Evolutionary conservation across 495 filamentous ascomycete species (phyloP), one percentile per base, ranked within the genome.

Genomic region (Podospora pseudopauciseta): DNA sequence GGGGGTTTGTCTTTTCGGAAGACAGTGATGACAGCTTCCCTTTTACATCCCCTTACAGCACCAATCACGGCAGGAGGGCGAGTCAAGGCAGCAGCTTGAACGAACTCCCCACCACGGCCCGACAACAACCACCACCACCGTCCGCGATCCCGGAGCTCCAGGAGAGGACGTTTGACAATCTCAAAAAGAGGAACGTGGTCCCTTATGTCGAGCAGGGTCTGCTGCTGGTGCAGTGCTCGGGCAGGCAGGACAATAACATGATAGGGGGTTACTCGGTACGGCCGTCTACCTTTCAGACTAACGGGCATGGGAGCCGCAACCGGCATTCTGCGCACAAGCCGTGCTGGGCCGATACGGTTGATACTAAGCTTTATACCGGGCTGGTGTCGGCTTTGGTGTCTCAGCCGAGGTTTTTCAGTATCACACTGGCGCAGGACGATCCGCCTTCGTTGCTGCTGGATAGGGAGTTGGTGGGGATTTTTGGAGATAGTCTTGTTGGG

Each of bases 391-490:
- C 89, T 30, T 81, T 99, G 4, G 87, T 90, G 19, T 83, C 88
- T 65, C 86, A 86, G 30, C 93, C 93, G 3, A 85, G 85, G 28
- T 99, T 97, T 74, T 82, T 97, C 18, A 93, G 90, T 19, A 78
- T 99, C 7, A 97, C 94, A 13, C 82, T 97, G 20, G 92, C 95
- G 39, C 86, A 91, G 64, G 87, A 90, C 15, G 93, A 99, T 73
- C 89, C 93, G 1, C 91, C 93, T 2, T 93, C 90, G 1, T 80
- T 99, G 13, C 83, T 97, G 5, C 73, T 98, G 15, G 93, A 99
- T 72, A 87, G 90, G 68, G 81, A 84, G 26, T 85, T 96, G 23
- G 78, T 97, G 16, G 80, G 74, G 13, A 76, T 90, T 63, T 90
- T 90, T 67, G 86, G 84, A 20, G 84, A 89, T 70, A 83, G 90